Conservation (phyloP, 164 flowering plant species). For the Platanus orientalis region DNA sequence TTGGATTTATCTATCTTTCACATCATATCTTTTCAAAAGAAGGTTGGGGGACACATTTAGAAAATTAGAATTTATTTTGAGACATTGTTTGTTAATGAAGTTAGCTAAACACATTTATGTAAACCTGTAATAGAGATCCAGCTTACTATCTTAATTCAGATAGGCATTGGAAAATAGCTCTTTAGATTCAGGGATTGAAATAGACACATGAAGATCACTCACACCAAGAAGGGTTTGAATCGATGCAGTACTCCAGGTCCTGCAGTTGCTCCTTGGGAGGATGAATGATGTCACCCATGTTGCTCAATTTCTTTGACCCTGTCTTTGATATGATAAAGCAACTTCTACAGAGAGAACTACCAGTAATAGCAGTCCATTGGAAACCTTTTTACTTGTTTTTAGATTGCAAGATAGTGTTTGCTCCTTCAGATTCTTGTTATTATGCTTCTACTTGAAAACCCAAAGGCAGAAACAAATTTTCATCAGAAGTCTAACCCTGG, state of each 20-base stretch:
- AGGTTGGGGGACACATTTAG: no score
- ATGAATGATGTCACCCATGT: neutral
- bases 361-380: neutral
- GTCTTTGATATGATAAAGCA: no score
- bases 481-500: no score
- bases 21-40: neutral
- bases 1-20: neutral
- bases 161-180: no score
- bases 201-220: neutral
- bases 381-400: no score
- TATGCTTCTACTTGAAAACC: neutral
- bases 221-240: constrained; percentile 5
- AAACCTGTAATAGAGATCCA: neutral
- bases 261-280: constrained; percentile 2
- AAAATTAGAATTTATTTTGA: no score
- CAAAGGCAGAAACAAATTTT: neutral
- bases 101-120: neutral
- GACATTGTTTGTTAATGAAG: neutral
- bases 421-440: neutral
- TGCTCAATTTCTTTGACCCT: neutral
- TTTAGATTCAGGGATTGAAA: no score
- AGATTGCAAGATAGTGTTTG: no score
- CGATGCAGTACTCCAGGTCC: constrained; percentile 5
- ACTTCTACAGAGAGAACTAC: neutral
- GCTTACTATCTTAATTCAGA: no score